A percentile compares a stretch with the other conserved stretches of the same genome.
phyloP scores from a whole-genome alignment of 2,329 filamentous ascomycete species.

The Periconia sp. region DNA sequence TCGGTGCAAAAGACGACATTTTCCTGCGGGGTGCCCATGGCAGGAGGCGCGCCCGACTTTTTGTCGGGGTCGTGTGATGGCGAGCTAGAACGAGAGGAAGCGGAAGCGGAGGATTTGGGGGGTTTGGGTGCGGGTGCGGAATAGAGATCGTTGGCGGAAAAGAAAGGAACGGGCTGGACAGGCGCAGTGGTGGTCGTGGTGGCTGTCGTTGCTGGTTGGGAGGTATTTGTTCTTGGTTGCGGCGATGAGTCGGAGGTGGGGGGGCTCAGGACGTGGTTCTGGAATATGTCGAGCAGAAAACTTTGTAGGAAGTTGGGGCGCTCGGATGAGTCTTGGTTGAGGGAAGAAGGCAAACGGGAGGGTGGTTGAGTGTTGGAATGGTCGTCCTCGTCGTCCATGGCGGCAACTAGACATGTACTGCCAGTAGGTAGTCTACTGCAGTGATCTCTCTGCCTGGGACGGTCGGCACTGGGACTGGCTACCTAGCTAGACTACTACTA shows the following conservation, averaged over 20 bases:
- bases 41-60: background rate
- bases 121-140: background rate
- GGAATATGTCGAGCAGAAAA: too few relatives aligned
- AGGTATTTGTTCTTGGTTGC: background rate
- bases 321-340: too few relatives aligned
- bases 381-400: slow-evolving; percentile 13
- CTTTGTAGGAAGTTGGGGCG: too few relatives aligned
- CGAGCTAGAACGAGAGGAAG: background rate
- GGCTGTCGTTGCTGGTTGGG: background rate
- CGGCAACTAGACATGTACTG: background rate
- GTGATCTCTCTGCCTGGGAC: too few relatives aligned
- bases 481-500: too few relatives aligned
- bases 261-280: slow-evolving; percentile 21
- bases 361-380: background rate
- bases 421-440: too few relatives aligned
- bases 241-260: slow-evolving; percentile 15
- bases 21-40: slow-evolving; percentile 14
- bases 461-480: too few relatives aligned
- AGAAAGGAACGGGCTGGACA: slow-evolving; percentile 18
- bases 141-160: slow-evolving; percentile 20
- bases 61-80: background rate
- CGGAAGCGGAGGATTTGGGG: background rate
- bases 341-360: slow-evolving; percentile 18
- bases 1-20: slow-evolving; percentile 41
- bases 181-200: background rate